Evolutionary conservation across 345 rosid genomes (phyloP), one percentile per base, ranked within the genome.

Genomic region (Eucalyptus erythrocorys): DNA sequence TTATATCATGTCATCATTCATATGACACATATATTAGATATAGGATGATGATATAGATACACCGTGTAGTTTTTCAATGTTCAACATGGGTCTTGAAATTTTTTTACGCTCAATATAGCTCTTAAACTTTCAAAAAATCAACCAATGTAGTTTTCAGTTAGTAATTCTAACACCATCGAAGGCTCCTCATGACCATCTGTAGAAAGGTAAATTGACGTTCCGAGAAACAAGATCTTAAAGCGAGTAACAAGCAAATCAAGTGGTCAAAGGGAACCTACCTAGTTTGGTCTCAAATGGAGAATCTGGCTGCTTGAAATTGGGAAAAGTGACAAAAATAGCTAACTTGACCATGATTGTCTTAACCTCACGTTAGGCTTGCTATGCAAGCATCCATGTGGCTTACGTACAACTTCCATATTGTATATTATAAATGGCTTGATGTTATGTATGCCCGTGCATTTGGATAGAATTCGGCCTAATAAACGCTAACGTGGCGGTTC

Each of bases 341-440:
- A 55, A 55, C 30, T 55, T 55, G 30, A 55, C 30, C 30, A 10
- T 24, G 30, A 55, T 22, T 55, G 30, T 24, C 13, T 55, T 55
- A 55, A 55, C 30, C 24, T 55, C 13, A 55, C 1, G 0, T 22
- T 55, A 24, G 30, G 61, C 61, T 55, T 55, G 1, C 61, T 55
- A 55, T 55, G 61, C 30, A 22, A 55, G 30, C 30, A 10, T 55
- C 13, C 61, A 10, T 2, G 61, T 55, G 61, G 30, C 30, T 24
- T 24, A 10, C 5, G 24, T 0, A 55, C 30, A 55, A 22, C 61
- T 55, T 55, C 61, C 30, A 55, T 30, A 22, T 55, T 13, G 0
- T 55, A 55, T 24, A 55, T 4, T 55, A 55, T 55, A 51, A 19
- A 51, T 19, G 57, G 57, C 24, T 51, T 51, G 57, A 51, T 51